Evolutionary conservation across 179 eudicot species (phyloP), one percentile per base, ranked within the genome.

Genomic region (Patellifolia procumbens): DNA sequence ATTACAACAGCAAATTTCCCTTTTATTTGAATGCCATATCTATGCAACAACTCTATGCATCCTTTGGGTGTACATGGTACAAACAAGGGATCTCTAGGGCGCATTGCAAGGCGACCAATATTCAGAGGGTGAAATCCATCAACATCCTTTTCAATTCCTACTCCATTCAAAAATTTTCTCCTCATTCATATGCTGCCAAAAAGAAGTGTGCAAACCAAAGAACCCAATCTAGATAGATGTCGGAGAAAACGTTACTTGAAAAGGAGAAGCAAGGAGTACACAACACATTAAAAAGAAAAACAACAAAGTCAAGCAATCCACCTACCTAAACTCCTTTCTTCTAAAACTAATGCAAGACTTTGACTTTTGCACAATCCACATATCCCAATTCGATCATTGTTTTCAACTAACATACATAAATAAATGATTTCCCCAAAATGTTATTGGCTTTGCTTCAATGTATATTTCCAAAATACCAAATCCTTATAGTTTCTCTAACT

Each of bases 11-110:
- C 99, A 61, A 83, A 85, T 81, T 86, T 93, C 43, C 98, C 98
- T 80, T 89, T 90, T 63, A 93, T 91, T 48, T 83, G 84, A 62
- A 91, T 76, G 34, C 86, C 89, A 82, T 86, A 88, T 81, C 99
- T 88, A 78, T 86, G 96, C 82, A 95, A 81, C 76, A 93, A 82
- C 85, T 95, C 98, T 74, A 95, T 89, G 86, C 99, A 95, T 67
- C 99, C 99, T 86, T 91, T 95, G 2, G 99, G 99, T 20, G 99
- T 95, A 78, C 98, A 95, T 2, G 98, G 92, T 61, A 93, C 98
- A 84, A 95, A 95, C 78, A 91, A 73, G 11, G 98, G 98, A 34
- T 93, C 97, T 84, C 93, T 88, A 73, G 88, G 98, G 58, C 96
- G 82, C 99, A 95, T 90, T 74, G 94, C 96, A 68, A 93, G 92